These are phyloP conservation scores for Styphnolobium japonicum DNA, from an alignment of 306 rosid species.

Conservation along the genomic window DNA sequence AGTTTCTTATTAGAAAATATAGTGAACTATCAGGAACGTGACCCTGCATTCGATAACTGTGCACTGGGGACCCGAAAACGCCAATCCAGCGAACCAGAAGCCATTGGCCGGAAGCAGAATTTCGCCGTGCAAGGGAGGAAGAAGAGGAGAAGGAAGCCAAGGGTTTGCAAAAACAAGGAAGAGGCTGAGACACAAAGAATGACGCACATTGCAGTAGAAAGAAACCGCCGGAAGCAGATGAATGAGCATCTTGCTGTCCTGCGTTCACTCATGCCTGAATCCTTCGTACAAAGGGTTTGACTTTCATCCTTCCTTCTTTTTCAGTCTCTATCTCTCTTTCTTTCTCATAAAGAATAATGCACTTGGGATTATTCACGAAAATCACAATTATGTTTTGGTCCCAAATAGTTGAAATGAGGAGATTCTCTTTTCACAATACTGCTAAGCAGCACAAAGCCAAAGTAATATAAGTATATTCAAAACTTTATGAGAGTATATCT, in stretches of 20 bases:
- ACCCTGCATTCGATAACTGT: not conserved
- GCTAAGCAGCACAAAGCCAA: conserved; percentile 8
- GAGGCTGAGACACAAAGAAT: conserved; percentile 93
- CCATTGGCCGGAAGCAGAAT: conserved; percentile 4
- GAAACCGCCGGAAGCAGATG: conserved; percentile 91
- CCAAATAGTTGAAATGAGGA: not conserved
- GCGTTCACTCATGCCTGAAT: conserved; percentile 89
- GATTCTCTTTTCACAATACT: conserved; percentile 11
- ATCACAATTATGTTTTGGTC: not conserved
- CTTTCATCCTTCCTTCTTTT: not conserved
- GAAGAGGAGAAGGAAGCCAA: conserved; percentile 77
- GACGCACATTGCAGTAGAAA: conserved; percentile 90
- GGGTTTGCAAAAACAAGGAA: conserved; percentile 79
- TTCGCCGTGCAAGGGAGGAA: conserved; percentile 46
- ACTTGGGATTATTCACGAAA: not conserved
- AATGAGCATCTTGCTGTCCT: conserved; percentile 86
- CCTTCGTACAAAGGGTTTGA: conserved; percentile 86
- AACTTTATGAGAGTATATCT: not conserved
- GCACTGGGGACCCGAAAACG: not conserved
- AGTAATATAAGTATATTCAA: conserved; percentile 1
- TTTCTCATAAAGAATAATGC: conserved; percentile 1
- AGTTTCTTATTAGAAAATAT: conserved; percentile 12
- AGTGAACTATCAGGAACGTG: not conserved
- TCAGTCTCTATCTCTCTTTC: not conserved
- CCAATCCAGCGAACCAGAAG: not conserved